A percentile compares a stretch with the other conserved stretches of the same genome.
phyloP scores from a whole-genome alignment of 768 basidiomycete genomes.

The Collybia nuda region DNA sequence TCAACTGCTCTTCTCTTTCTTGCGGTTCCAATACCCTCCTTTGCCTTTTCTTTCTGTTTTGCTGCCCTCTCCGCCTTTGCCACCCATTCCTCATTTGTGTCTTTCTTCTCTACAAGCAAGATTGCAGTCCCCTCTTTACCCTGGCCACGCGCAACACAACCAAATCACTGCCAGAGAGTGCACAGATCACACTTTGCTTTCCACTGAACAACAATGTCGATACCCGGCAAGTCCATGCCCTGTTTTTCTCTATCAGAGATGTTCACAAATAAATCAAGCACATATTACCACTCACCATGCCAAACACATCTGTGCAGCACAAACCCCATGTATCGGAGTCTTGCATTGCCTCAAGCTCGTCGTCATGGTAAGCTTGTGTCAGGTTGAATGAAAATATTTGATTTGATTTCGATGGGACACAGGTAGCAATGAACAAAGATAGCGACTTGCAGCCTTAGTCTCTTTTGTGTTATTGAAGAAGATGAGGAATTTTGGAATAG shows the following conservation, averaged over 20 bases:
- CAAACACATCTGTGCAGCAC: slow-evolving; percentile 28
- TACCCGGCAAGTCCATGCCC: slow-evolving; percentile 34
- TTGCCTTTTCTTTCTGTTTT: background rate
- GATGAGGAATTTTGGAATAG: background rate
- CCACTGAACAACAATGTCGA: slow-evolving; percentile 34
- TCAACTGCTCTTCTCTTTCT: too few species aligned
- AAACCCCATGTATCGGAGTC: slow-evolving; percentile 14
- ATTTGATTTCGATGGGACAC: slow-evolving; percentile 2
- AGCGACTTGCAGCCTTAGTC: too few species aligned
- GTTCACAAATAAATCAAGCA: background rate
- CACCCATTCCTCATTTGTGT: slow-evolving; percentile 20
- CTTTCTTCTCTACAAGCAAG: slow-evolving; percentile 25
- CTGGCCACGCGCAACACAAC: slow-evolving; percentile 21
- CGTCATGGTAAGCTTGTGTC: background rate
- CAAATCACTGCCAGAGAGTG: slow-evolving; percentile 32
- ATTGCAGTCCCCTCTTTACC: slow-evolving; percentile 15
- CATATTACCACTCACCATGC: slow-evolving; percentile 26
- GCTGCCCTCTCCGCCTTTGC: slow-evolving; percentile 7
- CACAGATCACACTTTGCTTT: slow-evolving; percentile 19
- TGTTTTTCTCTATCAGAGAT: slow-evolving; percentile 9
- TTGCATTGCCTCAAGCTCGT: background rate
- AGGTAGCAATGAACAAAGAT: too few species aligned
- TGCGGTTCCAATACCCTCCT: too few species aligned
- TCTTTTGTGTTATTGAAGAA: slow-evolving; percentile 8
- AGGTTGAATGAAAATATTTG: slow-evolving; percentile 5